Base-by-base conservation (phyloP, 345 rosid genomes). In the Camelina sativa region DNA sequence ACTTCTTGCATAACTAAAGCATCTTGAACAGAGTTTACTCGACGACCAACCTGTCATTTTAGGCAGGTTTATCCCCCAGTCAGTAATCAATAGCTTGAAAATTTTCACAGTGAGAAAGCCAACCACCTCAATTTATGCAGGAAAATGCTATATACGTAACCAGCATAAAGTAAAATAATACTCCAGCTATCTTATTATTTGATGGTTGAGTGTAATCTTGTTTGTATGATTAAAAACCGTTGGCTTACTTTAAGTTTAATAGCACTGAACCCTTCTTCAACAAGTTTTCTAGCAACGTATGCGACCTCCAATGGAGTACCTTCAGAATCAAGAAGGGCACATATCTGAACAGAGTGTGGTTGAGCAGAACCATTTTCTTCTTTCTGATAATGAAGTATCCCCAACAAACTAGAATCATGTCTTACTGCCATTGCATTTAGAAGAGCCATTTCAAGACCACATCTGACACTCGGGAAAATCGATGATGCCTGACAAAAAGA, bases 391-490 rank as follows among this genome's bases (percentile, higher is more conserved):
- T 77, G 75, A 50, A 86, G 86, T 58, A 89, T 75, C 72, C 73
- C 74, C 52, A 86, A 65, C 72, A 94, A 80, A 79, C 83, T 81
- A 53, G 84, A 82, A 77, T 84, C 83, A 80, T 83, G 80, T 55
- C 83, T 86, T 75, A 54, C 86, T 43, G 94, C 91, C 44, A 89
- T 46, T 34, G 89, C 97, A 79, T 78, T 87, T 62, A 94, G 86
- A 52, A 94, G 80, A 67, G 97, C 97, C 98, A 91, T 89, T 86
- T 94, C 98, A 70, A 94, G 69, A 79, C 98, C 98, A 76, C 93
- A 94, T 83, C 93, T 82, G 69, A 94, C 96, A 85, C 96, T 94
- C 7, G 96, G 93, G 74, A 87, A 88, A 81, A 94, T 79, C 30
- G 95, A 85, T 80, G 76, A 72, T 79, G 83, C 93, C 97, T 94